These are phyloP conservation scores for Phytophthora foliorum DNA, from an alignment of 352 stramenopile genomes.

Conservation along the genomic window DNA sequence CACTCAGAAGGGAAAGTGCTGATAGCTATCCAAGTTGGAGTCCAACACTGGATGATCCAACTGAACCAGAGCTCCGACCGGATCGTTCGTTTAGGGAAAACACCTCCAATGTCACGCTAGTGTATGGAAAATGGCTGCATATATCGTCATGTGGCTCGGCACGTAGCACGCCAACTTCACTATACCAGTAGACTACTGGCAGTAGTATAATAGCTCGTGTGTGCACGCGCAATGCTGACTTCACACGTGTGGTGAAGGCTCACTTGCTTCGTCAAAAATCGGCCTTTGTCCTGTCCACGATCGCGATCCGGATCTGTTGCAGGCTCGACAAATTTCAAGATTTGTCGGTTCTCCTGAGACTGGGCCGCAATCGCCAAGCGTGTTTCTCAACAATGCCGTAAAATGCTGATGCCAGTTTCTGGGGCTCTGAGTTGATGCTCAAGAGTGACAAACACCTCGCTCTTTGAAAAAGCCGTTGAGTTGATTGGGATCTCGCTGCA, in stretches of 20 bases:
- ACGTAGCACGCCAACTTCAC: background rate
- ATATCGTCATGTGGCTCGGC: background rate
- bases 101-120: background rate
- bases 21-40: too few species aligned
- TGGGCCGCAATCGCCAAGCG: background rate
- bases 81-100: background rate
- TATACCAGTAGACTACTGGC: too few species aligned
- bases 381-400: conserved; percentile 14
- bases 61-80: background rate
- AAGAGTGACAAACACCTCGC: background rate
- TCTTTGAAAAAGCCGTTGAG: background rate
- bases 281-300: background rate
- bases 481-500: conserved; percentile 12
- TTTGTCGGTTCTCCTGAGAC: conserved; percentile 1
- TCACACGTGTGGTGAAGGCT: background rate
- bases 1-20: background rate
- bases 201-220: too few species aligned
- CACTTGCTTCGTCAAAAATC: background rate
- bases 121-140: background rate
- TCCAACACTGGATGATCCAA: background rate
- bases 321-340: background rate
- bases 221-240: background rate
- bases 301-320: conserved; percentile 2
- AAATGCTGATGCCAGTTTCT: background rate
- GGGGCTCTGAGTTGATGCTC: background rate